Conservation (phyloP, 371 early-diverging fungal genomes). For the Mortierella polycephala region DNA sequence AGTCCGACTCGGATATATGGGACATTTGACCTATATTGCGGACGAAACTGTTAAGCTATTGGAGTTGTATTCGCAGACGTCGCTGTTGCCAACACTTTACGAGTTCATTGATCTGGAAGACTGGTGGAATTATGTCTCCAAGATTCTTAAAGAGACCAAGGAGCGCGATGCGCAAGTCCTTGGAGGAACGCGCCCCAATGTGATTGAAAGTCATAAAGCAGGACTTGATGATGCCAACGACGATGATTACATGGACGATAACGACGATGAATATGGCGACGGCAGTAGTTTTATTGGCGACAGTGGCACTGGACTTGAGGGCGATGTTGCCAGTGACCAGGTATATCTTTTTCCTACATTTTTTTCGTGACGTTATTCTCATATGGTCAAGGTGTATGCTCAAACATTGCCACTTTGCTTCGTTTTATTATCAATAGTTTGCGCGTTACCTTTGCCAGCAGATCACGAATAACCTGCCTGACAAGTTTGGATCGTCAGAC, state of each 20-base stretch:
- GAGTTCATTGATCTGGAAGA: slow-evolving; percentile 77
- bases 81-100: slow-evolving; percentile 53
- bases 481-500: slow-evolving; percentile 67
- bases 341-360: slow-evolving; percentile 23
- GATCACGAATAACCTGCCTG: slow-evolving; percentile 71
- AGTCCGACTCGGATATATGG: slow-evolving; percentile 96
- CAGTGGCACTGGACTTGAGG: slow-evolving; percentile 59
- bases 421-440: slow-evolving; percentile 57
- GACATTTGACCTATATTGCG: slow-evolving; percentile 94
- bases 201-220: slow-evolving; percentile 45
- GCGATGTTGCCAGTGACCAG: slow-evolving; percentile 65
- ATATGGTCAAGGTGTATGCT: neutral
- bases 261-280: slow-evolving; percentile 58
- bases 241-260: slow-evolving; percentile 59
- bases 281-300: slow-evolving; percentile 56
- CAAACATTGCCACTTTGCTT: neutral
- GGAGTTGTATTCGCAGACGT: slow-evolving; percentile 63
- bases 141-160: slow-evolving; percentile 82
- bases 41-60: slow-evolving; percentile 92
- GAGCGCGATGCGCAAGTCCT: slow-evolving; percentile 90
- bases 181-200: slow-evolving; percentile 84
- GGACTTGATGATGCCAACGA: slow-evolving; percentile 48
- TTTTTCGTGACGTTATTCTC: neutral
- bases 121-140: slow-evolving; percentile 89
- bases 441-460: slow-evolving; percentile 75